A percentile compares a stretch with the other conserved stretches of the same genome.
Conservation (phyloP, 2,329 filamentous ascomycete species). For the Xylariales sp. region DNA sequence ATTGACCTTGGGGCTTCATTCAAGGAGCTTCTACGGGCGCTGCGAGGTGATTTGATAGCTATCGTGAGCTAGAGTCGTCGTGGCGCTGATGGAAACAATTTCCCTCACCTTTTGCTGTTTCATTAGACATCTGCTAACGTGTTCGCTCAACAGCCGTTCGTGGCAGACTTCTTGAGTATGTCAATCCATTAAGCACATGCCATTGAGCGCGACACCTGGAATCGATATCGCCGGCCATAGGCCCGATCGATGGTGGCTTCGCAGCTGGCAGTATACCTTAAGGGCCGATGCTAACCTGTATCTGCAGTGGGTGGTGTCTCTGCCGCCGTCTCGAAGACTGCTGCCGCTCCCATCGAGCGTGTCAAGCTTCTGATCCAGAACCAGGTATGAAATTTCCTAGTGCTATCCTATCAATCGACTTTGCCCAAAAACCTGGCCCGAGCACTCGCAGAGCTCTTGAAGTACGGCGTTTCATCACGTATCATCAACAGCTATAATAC, state of each 20-base stretch:
- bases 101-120: conserved; percentile 8
- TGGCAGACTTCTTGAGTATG: conserved; percentile 99
- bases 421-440: no score
- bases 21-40: background rate
- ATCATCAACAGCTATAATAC: no score
- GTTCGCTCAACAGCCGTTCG: conserved; percentile 65
- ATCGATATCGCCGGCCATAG: conserved; percentile 9
- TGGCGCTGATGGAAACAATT: conserved; percentile 11
- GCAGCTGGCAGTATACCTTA: no score
- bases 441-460: no score
- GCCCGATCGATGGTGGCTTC: no score
- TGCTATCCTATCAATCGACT: no score
- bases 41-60: background rate
- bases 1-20: conserved; percentile 15
- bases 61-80: background rate
- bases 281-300: background rate
- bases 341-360: conserved; percentile 99
- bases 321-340: conserved; percentile 99
- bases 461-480: no score
- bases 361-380: conserved; percentile 99
- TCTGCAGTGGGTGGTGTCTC: conserved; percentile 96
- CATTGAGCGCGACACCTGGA: conserved; percentile 8
- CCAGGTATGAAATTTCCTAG: conserved; percentile 96
- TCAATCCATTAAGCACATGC: conserved; percentile 31
- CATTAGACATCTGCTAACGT: conserved; percentile 28